Conservation (phyloP, 2,329 filamentous ascomycete genomes). For the Cytospora piceae region DNA sequence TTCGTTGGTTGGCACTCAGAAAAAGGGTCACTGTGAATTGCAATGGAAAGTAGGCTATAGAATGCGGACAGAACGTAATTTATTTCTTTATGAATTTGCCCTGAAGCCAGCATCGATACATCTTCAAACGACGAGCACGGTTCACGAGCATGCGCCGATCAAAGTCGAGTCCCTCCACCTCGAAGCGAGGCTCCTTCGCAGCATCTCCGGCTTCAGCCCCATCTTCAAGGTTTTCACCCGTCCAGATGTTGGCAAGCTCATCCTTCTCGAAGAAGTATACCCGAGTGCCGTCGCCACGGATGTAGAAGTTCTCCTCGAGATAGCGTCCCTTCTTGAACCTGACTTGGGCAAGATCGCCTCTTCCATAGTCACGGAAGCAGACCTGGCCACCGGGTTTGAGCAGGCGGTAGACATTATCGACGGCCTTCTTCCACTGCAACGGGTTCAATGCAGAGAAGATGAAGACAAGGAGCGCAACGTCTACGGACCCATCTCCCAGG, state of each 20-base stretch:
- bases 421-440: slow-evolving; percentile 78
- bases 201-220: slow-evolving; percentile 35
- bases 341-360: slow-evolving; percentile 94
- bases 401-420: slow-evolving; percentile 78
- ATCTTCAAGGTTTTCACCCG: slow-evolving; percentile 44
- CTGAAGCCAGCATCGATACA: slow-evolving; percentile 98
- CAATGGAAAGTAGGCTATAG: not conserved
- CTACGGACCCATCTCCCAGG: slow-evolving; percentile 76
- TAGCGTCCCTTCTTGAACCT: slow-evolving; percentile 95
- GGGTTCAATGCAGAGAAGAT: slow-evolving; percentile 94
- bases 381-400: slow-evolving; percentile 93
- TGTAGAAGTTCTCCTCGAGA: slow-evolving; percentile 96
- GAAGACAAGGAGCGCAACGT: slow-evolving; percentile 93
- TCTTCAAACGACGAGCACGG: slow-evolving; percentile 86
- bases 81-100: slow-evolving; percentile 76
- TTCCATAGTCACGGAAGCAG: slow-evolving; percentile 94
- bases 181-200: slow-evolving; percentile 54
- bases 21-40: not conserved
- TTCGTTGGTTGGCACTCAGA: not conserved
- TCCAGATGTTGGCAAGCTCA: slow-evolving; percentile 81
- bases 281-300: slow-evolving; percentile 89
- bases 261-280: slow-evolving; percentile 97
- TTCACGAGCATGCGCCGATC: slow-evolving; percentile 93
- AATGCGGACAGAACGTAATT: slow-evolving; percentile 28
- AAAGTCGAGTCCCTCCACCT: slow-evolving; percentile 77